Base-by-base conservation (phyloP, 805 yeast species). In the Metschnikowia cubensis region DNA sequence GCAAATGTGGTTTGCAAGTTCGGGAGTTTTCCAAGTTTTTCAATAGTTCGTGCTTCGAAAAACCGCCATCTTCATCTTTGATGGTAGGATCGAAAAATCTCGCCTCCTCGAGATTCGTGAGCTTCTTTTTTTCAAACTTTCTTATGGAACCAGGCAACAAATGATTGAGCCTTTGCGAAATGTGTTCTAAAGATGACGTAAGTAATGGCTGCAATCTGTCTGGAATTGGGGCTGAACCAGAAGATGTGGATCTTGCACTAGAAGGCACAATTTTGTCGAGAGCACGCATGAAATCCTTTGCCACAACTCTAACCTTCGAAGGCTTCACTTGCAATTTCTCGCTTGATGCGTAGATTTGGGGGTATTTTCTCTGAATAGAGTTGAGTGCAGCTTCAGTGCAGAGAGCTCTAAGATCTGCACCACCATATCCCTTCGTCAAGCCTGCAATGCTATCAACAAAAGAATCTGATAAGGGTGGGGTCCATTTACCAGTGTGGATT, bases 361-460 rank as follows among this genome's bases (percentile, higher is more conserved):
- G 99, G 58, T 85, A 92, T 42, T 85, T 81, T 55, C 98, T 74
- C 68, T 92, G 97, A 37, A 94, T 92, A 60, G 96, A 85, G 60
- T 86, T 84, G 54, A 94, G 74, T 0, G 98, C 98, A 31, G 97
- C 91, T 64, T 94, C 99, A 0, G 98, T 92, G 65, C 98, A 90
- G 31, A 94, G 71, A 0, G 98, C 96, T 49, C 97, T 74, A 54
- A 94, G 72, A 66, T 94, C 99, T 2, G 99, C 98, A 72, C 99
- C 99, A 42, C 99, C 99, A 62, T 88, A 94, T 0, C 99, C 99
- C 64, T 91, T 92, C 0, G 99, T 92, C 50, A 89, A 69, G 18
- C 75, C 75, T 0, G 97, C 92, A 34, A 94, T 74, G 48, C 83
- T 82, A 5, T 76, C 74, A 8, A 89, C 59, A 56, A 94, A 87